A percentile compares a stretch with the other conserved stretches of the same genome.
phyloP scores from a whole-genome alignment of 306 rosid species.

The Castanospermum australe region DNA sequence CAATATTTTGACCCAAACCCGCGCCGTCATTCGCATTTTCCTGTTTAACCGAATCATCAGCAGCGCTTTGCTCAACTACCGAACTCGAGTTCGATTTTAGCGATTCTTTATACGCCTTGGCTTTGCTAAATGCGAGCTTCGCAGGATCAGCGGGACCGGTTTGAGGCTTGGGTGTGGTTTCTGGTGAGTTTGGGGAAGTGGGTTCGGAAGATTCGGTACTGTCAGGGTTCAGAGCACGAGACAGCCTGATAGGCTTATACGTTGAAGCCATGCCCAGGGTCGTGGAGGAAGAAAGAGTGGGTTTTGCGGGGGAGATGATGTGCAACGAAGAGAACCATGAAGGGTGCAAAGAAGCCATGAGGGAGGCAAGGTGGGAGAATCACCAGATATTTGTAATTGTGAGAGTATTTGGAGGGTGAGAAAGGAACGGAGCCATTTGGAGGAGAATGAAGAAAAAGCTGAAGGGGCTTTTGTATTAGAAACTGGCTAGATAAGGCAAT shows the following conservation, averaged over 20 bases:
- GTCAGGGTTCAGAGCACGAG: slow-evolving; percentile 34
- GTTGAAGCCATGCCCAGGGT: slow-evolving; percentile 18
- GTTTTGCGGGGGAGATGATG: slow-evolving; percentile 40
- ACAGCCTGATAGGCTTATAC: slow-evolving; percentile 40
- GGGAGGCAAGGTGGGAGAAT: neutral
- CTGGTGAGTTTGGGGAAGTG: slow-evolving; percentile 25
- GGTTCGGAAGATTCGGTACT: slow-evolving; percentile 45
- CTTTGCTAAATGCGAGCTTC: slow-evolving; percentile 68
- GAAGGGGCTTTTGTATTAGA: neutral
- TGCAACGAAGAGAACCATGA: slow-evolving; percentile 46
- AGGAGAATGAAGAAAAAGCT: neutral
- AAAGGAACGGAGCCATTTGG: neutral
- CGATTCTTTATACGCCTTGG: slow-evolving; percentile 56
- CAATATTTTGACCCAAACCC: slow-evolving; percentile 10
- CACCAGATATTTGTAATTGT: neutral
- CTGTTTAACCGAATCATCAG: slow-evolving; percentile 17
- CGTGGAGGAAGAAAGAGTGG: slow-evolving; percentile 29
- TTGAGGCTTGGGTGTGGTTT: slow-evolving; percentile 26
- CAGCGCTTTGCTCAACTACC: slow-evolving; percentile 30
- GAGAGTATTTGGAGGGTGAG: neutral
- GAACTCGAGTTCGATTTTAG: slow-evolving; percentile 15
- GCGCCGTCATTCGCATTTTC: slow-evolving; percentile 16
- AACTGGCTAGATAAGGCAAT: neutral
- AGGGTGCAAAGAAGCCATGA: slow-evolving; percentile 58
- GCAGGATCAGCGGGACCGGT: slow-evolving; percentile 45